These are phyloP conservation scores for Talaromyces sp. DNA, from an alignment of 2,329 filamentous ascomycete genomes.

Conservation along the genomic window DNA sequence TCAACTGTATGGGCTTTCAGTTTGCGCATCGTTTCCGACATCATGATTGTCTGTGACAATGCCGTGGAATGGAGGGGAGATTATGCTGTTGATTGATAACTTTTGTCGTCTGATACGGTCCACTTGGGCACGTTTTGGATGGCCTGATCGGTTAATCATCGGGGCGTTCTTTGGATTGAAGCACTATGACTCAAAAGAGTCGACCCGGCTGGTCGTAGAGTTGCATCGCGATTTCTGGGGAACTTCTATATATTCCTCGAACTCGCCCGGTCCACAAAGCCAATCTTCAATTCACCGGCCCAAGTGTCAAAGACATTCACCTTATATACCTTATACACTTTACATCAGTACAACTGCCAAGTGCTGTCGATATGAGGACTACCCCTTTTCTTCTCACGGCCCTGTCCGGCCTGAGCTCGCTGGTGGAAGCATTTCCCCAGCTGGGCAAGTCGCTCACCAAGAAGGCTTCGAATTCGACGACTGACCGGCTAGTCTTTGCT, in stretches of 20 bases:
- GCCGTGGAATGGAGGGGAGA: background rate
- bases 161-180: background rate
- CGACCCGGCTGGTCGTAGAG: background rate
- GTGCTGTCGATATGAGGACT: background rate
- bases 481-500: constrained; percentile 10
- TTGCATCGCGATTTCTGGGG: background rate
- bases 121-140: background rate
- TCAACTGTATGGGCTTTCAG: background rate
- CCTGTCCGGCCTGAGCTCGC: constrained; percentile 1
- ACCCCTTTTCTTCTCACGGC: constrained; percentile 2
- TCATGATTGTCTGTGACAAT: background rate
- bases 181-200: background rate
- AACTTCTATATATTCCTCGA: background rate
- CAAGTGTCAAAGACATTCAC: background rate
- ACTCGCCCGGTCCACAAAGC: background rate
- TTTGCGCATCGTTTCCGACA: background rate
- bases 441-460: background rate
- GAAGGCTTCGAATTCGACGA: background rate
- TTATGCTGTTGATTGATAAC: background rate
- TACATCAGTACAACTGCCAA: background rate
- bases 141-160: background rate
- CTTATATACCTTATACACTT: background rate
- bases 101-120: background rate
- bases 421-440: constrained; percentile 3
- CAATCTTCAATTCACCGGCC: background rate